Evolutionary conservation across 257 asterid genomes (phyloP), one percentile per base, ranked within the genome.

Genomic region (Linaria vulgaris): DNA sequence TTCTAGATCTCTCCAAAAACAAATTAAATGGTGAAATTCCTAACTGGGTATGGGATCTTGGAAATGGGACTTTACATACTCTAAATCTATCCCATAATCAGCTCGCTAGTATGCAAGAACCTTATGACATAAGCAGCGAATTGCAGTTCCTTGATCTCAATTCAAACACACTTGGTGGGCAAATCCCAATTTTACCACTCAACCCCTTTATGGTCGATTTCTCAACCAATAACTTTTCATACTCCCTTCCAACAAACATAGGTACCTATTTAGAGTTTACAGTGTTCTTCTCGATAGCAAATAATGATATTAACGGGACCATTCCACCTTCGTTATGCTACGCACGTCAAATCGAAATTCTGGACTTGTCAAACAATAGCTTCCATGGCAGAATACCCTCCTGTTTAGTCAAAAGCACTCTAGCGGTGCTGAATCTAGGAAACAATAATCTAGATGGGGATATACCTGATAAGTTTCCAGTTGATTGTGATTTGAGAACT

Each of bases 271-370:
- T 75, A 8, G 27, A 10, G 0, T 2, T n/a, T 9, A 58, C 58
- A 5, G 0, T 12, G 41, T 84, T 70, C 63, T 75, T 88, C 79
- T 82, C 87, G 0, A 24, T 78, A 34, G 80, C 86, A 12, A 72
- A 78, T 67, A 86, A 73, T 41, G 74, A 46, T 16, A 68, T 88
- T 47, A 15, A 9, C n/a, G n/a, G n/a, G n/a, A n/a, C n/a, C n/a
- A n/a, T n/a, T n/a, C n/a, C n/a, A n/a, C n/a, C n/a, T n/a, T 89
- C 94, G 0, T 16, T 86, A 1, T 86, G 96, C 77, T 78, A 76
- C 1, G 72, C 81, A 9, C 72, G 47, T 45, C 22, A 21, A 0
- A 76, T 89, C 17, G 66, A 67, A 59, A 70, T 78, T 5, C 87
- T 89, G 1, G 87, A 84, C 69, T 62, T n/a, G n/a, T n/a, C n/a